These are phyloP conservation scores for Triticum dicoccoides DNA, from an alignment of 176 grass and related monocot genomes.

Conservation along the genomic window DNA sequence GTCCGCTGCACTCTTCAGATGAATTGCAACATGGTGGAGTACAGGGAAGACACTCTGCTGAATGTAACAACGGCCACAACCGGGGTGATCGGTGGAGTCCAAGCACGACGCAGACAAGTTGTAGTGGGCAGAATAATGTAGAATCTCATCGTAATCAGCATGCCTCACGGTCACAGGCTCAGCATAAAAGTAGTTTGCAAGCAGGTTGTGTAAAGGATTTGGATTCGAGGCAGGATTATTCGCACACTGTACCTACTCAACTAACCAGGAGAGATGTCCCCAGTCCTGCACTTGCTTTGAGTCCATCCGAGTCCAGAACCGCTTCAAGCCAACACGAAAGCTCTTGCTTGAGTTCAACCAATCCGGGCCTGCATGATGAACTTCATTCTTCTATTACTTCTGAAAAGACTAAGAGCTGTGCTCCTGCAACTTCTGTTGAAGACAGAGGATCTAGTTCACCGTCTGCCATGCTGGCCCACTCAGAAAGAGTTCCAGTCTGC, in stretches of 20 bases:
- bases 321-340: constrained; percentile 53
- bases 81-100: constrained; percentile 36
- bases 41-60: constrained; percentile 40
- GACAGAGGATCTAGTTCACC: constrained; percentile 53
- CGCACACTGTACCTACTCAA: constrained; percentile 32
- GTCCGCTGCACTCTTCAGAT: not conserved
- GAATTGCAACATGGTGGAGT: constrained; percentile 32
- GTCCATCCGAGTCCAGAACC: constrained; percentile 50
- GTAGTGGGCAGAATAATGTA: constrained; percentile 29
- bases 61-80: constrained; percentile 38
- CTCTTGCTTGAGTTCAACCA: constrained; percentile 48
- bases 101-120: constrained; percentile 10
- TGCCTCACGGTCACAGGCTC: constrained; percentile 22
- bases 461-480: constrained; percentile 28
- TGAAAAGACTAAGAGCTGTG: constrained; percentile 33
- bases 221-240: constrained; percentile 23
- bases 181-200: constrained; percentile 41
- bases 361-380: constrained; percentile 36
- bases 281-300: constrained; percentile 42
- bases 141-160: constrained; percentile 39
- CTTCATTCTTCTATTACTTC: constrained; percentile 43
- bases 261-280: constrained; percentile 33
- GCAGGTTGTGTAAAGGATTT: constrained; percentile 35
- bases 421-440: constrained; percentile 47
- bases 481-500: constrained; percentile 39